Evolutionary conservation across 2,329 filamentous ascomycete species (phyloP), one percentile per base, ranked within the genome.

Genomic region (Stylonectria norvegica): DNA sequence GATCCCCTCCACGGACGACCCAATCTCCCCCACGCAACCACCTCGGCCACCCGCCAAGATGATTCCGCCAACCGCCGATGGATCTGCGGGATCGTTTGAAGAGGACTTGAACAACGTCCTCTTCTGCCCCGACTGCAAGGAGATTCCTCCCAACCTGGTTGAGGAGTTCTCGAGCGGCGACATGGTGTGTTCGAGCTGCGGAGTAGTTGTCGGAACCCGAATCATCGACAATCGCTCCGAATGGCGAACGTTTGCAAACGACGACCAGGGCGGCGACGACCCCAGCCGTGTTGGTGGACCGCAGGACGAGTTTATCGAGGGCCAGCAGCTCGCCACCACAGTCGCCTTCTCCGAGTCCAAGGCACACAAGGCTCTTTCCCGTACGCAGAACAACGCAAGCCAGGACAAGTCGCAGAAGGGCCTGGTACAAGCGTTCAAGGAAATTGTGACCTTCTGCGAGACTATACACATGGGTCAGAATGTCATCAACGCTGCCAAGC

Each of bases 231-330:
- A 88, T 46, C 86, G 94, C 48, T 95, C 89, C 34, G 93, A 98
- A 70, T 98, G 93, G 93, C 88, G 93, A 62, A 98, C 93, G 1
- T 98, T 98, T 69, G 89, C 90, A 61, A 97, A 97, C 63, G 93
- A 98, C 60, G 94, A 98, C 63, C 89, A 95, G 65, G 89, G 88
- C 59, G 90, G 87, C 59, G 94, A 97, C 56, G 93, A 98, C 54
- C 93, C 94, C 4, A 96, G 89, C 43, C 93, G 93, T 89, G 91
- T 98, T 51, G 93, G 93, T 71, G 93, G 97, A 56, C 87, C 86
- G 5, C 84, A 85, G 45, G 96, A 97, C 60, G 85, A 88, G 38
- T 81, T 98, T 30, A 77, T 95, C 42, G 89, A 95, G 58, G 90
- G 89, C 41, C 85, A 89, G 50, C 89, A 95, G 68, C 81, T 96